A percentile compares a stretch with the other conserved stretches of the same genome.
Conservation (phyloP, 495 filamentous ascomycete species). For the Bacidia rubella region DNA sequence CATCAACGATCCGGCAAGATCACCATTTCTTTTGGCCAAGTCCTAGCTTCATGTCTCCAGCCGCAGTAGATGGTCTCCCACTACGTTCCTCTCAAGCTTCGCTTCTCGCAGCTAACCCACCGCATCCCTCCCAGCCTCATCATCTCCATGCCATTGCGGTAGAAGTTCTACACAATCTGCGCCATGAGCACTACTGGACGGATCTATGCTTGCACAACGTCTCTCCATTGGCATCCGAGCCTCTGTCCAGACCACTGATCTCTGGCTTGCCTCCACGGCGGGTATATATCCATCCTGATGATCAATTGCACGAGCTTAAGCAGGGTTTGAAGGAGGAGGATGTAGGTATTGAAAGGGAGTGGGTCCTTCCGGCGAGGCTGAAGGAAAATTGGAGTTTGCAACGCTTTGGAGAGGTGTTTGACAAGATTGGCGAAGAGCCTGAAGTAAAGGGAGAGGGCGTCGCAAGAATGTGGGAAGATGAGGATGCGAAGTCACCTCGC, state of each 20-base stretch:
- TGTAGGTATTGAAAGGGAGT: slow-evolving; percentile 51
- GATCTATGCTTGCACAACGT: slow-evolving; percentile 47
- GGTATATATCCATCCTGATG: slow-evolving; percentile 86
- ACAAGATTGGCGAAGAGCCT: slow-evolving; percentile 43
- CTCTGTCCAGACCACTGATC: slow-evolving; percentile 50
- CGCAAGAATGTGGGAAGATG: slow-evolving; percentile 19
- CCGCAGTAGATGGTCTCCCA: not conserved
- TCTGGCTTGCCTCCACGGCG: slow-evolving; percentile 78
- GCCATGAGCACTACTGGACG: slow-evolving; percentile 80
- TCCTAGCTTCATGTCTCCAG: not conserved
- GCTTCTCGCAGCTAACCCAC: not conserved
- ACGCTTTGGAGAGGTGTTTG: slow-evolving; percentile 68
- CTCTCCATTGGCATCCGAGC: slow-evolving; percentile 24
- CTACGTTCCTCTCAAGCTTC: not conserved
- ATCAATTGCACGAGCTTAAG: slow-evolving; percentile 68
- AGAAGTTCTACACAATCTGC: slow-evolving; percentile 66
- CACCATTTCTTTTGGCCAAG: too few relatives aligned
- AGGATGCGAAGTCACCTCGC: slow-evolving; percentile 32
- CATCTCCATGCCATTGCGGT: slow-evolving; percentile 37
- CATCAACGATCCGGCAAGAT: too few relatives aligned
- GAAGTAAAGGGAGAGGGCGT: slow-evolving; percentile 17
- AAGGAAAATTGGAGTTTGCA: slow-evolving; percentile 71
- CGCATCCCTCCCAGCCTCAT: not conserved
- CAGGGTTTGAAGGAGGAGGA: slow-evolving; percentile 32
- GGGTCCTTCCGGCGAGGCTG: slow-evolving; percentile 75